phyloP scores from a whole-genome alignment of 2,329 filamentous ascomycete genomes.

The Cladosporium sp. region DNA sequence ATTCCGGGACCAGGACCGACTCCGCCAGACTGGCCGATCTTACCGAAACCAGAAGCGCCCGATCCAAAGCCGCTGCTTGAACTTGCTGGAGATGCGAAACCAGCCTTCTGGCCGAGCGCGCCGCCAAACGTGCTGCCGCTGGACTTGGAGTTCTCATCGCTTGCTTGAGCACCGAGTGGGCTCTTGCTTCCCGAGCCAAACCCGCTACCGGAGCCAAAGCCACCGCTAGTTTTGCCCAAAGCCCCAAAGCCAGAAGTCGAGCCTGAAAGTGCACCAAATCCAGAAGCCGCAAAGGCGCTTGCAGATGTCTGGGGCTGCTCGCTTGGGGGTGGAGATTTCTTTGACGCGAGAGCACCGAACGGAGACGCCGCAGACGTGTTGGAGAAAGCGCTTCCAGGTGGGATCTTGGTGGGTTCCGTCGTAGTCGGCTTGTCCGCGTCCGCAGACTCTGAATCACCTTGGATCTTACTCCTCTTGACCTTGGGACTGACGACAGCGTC shows the following conservation, averaged over 20 bases:
- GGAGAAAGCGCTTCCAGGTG: conserved; percentile 39
- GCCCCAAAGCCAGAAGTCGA: conserved; percentile 35
- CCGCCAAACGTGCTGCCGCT: conserved; percentile 31
- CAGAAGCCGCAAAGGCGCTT: conserved; percentile 49
- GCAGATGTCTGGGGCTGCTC: conserved; percentile 36
- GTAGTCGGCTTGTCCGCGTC: conserved; percentile 25
- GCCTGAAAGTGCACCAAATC: conserved; percentile 40
- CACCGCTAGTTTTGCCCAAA: conserved; percentile 25
- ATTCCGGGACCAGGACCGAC: conserved; percentile 24
- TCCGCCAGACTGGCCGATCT: conserved; percentile 24
- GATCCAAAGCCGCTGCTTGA: conserved; percentile 31
- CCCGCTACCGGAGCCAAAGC: conserved; percentile 17
- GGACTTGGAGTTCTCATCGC: conserved; percentile 23
- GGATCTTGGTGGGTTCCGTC: conserved; percentile 25
- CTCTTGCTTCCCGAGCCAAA: conserved; percentile 31
- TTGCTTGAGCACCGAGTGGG: conserved; percentile 31
- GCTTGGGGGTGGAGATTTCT: conserved; percentile 28
- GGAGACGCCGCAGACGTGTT: conserved; percentile 45
- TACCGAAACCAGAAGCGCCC: conserved; percentile 29
- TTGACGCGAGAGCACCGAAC: conserved; percentile 41
- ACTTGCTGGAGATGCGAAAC: conserved; percentile 24
- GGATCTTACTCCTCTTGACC: conserved; percentile 42
- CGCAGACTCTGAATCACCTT: conserved; percentile 21
- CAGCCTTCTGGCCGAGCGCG: conserved; percentile 31
- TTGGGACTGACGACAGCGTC: conserved; percentile 37